Evolutionary conservation across 768 basidiomycete species (phyloP), one percentile per base, ranked within the genome.

Genomic region (Pleurotus eryngii): DNA sequence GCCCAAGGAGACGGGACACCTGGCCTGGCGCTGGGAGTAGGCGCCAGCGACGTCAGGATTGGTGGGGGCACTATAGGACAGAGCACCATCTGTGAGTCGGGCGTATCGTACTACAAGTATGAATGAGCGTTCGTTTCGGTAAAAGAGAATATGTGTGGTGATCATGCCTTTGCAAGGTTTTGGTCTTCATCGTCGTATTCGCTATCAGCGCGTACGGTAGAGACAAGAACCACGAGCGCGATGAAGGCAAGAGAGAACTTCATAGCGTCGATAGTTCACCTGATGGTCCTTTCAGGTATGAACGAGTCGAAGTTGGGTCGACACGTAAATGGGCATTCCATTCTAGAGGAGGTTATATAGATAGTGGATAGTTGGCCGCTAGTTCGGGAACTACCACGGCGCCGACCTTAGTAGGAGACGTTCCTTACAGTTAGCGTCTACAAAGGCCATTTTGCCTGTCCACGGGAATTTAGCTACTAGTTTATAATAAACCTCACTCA

Each of bases 211-310:
- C n/a, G 20, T 15, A 42, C 51, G 38, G 17, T 9, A 12, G 51
- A 40, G 11, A 26, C 39, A 22, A 54, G 22, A 22, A 54, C 24
- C 26, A 39, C 51, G 3, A 54, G 51, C n/a, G 51, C 51, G 20
- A 54, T n/a, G 38, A 54, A 38, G 24, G 51, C 37, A 42, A 42
- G 8, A 11, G 37, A 42, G 51, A 54, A 54, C 51, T 39, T 40
- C 51, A 54, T 54, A 17, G 42, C 20, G 42, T 15, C 15, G 30
- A 35, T 35, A 9, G 8, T 35, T 35, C 30, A 35, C 30, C 30
- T 35, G 30, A 35, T 35, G 8, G 30, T 35, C 30, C 30, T 35
- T 9, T 35, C 30, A 35, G 30, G 30, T 35, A 35, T 35, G 30
- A 35, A 35, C 30, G 30, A 35, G 8, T 35, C 30, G 30, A 35